Evolutionary conservation across 164 flowering plant species (phyloP).

Genomic region (Vitis cinerea): DNA sequence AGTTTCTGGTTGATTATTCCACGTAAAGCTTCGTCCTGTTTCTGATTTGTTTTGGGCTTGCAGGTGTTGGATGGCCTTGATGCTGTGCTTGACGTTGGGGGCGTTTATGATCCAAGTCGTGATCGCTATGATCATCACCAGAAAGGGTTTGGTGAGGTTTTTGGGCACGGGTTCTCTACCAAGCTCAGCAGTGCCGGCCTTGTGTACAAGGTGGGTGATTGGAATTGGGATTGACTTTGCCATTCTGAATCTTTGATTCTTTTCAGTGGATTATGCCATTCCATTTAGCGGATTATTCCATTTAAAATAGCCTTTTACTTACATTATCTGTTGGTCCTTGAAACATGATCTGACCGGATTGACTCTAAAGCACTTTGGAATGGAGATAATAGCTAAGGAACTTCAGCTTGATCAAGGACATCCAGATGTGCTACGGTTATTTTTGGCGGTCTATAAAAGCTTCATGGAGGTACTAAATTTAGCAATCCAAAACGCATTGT

Average conservation of each 20-base stretch:
- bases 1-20: background rate
- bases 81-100: slow-evolving; percentile 57
- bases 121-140: slow-evolving; percentile 56
- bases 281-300: too few relatives aligned
- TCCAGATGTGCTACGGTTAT: slow-evolving; percentile 39
- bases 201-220: slow-evolving; percentile 39
- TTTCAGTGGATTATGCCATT: background rate
- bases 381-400: slow-evolving; percentile 49
- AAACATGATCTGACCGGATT: background rate
- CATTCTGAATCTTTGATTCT: background rate
- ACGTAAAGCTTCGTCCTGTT: too few relatives aligned
- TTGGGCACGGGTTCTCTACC: slow-evolving; percentile 45
- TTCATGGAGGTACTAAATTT: slow-evolving; percentile 42
- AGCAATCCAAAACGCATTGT: background rate
- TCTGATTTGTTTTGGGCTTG: background rate
- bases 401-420: slow-evolving; percentile 39
- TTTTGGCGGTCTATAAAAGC: slow-evolving; percentile 43
- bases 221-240: background rate
- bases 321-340: background rate
- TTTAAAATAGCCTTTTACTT: background rate
- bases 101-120: slow-evolving; percentile 40
- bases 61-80: slow-evolving; percentile 47
- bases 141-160: slow-evolving; percentile 47
- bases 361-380: slow-evolving; percentile 40
- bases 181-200: slow-evolving; percentile 59